A percentile compares a stretch with the other conserved stretches of the same genome.
These are phyloP conservation scores for Saprolegnia parasitica DNA, from an alignment of 352 stramenopile genomes.

Conservation along the genomic window DNA sequence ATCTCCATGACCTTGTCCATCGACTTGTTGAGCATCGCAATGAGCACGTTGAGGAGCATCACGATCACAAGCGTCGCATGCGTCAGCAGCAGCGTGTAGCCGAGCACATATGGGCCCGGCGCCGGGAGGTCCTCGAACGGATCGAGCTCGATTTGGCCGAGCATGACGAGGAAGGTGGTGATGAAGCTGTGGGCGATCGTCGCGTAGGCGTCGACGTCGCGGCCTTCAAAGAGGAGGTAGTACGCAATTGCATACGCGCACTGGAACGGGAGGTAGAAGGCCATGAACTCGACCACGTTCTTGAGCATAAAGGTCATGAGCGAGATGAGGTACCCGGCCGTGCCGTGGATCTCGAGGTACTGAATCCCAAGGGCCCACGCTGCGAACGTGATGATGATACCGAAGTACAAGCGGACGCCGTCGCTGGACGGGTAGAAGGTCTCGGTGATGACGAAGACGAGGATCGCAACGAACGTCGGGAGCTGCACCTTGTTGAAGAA, in stretches of 20 bases:
- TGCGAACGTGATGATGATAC: not conserved
- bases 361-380: slow-evolving; percentile 10
- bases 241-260: slow-evolving; percentile 10
- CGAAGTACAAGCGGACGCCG: not conserved
- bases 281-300: slow-evolving; percentile 4
- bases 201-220: not conserved
- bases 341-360: slow-evolving; percentile 11
- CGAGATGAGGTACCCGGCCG: slow-evolving; percentile 9
- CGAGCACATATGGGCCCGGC: not conserved
- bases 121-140: slow-evolving; percentile 4
- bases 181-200: not conserved
- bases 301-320: slow-evolving; percentile 10
- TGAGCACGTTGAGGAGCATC: slow-evolving; percentile 19
- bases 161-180: slow-evolving; percentile 15
- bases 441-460: slow-evolving; percentile 7
- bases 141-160: slow-evolving; percentile 9
- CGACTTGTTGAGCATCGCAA: slow-evolving; percentile 23
- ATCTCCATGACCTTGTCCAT: not conserved
- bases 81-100: not conserved
- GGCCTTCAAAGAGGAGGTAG: not conserved
- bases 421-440: not conserved
- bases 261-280: slow-evolving; percentile 20
- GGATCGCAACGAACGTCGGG: not conserved
- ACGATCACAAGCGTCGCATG: slow-evolving; percentile 14
- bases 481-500: slow-evolving; percentile 5